Conservation (phyloP, 768 basidiomycete genomes). For the Trametes sanguinea region DNA sequence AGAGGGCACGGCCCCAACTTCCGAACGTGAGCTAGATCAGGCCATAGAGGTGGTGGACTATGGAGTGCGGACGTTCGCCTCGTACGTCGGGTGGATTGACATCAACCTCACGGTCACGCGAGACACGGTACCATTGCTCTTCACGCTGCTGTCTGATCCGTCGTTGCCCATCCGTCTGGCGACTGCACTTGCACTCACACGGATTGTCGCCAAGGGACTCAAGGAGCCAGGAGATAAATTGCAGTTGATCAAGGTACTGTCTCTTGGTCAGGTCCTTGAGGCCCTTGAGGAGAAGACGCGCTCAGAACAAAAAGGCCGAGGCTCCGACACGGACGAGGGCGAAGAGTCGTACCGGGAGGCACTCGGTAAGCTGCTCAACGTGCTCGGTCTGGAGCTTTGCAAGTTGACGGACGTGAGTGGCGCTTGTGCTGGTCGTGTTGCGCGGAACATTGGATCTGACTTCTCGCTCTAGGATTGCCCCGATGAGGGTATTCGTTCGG, state of each 20-base stretch:
- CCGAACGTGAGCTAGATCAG: slow-evolving; percentile 56
- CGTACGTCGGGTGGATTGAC: slow-evolving; percentile 98
- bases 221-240: slow-evolving; percentile 91
- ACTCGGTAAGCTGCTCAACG: slow-evolving; percentile 80
- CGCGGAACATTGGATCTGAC: neutral
- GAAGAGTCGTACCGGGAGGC: slow-evolving; percentile 90
- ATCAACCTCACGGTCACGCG: slow-evolving; percentile 95
- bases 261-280: slow-evolving; percentile 79
- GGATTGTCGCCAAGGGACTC: slow-evolving; percentile 89
- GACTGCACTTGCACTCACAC: slow-evolving; percentile 74
- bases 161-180: slow-evolving; percentile 81
- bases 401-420: slow-evolving; percentile 78
- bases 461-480: slow-evolving; percentile 51
- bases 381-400: slow-evolving; percentile 76
- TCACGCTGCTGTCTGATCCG: slow-evolving; percentile 76
- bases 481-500: slow-evolving; percentile 58
- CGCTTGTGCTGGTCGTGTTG: neutral
- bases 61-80: slow-evolving; percentile 90
- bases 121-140: slow-evolving; percentile 81
- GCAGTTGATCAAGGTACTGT: slow-evolving; percentile 85
- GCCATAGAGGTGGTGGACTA: slow-evolving; percentile 83
- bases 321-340: slow-evolving; percentile 78
- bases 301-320: slow-evolving; percentile 62
- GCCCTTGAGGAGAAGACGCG: slow-evolving; percentile 79
- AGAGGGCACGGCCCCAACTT: slow-evolving; percentile 40